Conservation (phyloP, 768 basidiomycete species). For the Russula compacta region DNA sequence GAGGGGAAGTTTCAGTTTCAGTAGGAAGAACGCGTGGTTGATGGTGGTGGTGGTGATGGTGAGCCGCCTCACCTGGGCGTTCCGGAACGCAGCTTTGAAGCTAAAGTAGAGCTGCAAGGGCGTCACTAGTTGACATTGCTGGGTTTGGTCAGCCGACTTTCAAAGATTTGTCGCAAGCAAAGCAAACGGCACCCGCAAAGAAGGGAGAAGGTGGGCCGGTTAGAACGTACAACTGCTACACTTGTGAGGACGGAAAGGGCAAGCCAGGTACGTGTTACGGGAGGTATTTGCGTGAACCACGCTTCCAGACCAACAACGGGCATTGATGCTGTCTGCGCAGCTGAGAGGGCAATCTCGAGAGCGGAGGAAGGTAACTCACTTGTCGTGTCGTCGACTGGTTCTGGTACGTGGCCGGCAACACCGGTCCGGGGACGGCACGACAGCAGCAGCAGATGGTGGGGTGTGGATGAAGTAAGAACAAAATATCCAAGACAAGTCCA, state of each 20-base stretch:
- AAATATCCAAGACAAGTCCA: too few species aligned
- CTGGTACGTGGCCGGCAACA: too few species aligned
- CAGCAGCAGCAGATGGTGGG: too few species aligned
- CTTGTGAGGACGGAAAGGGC: slow-evolving; percentile 70
- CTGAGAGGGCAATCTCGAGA: too few species aligned
- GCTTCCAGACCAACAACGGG: slow-evolving; percentile 80
- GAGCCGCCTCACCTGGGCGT: slow-evolving; percentile 53
- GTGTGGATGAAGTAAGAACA: too few species aligned
- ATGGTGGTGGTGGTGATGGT: background rate
- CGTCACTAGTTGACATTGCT: slow-evolving; percentile 92
- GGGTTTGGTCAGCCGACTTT: background rate
- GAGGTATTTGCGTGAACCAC: slow-evolving; percentile 88
- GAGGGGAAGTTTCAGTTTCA: slow-evolving; percentile 9
- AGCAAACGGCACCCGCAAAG: background rate
- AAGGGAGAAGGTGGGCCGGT: too few species aligned
- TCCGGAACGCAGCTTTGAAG: slow-evolving; percentile 73
- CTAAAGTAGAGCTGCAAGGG: slow-evolving; percentile 92
- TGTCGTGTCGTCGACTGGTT: too few species aligned
- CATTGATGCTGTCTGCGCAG: slow-evolving; percentile 32
- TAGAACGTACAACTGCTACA: slow-evolving; percentile 74
- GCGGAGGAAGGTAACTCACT: too few species aligned
- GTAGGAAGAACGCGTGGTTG: too few species aligned
- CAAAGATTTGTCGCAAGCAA: too few species aligned
- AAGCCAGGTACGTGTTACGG: slow-evolving; percentile 84
- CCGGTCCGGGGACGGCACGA: too few species aligned